Base-by-base conservation (phyloP, 176 grass and related monocot species). In the Ensete ventricosum region DNA sequence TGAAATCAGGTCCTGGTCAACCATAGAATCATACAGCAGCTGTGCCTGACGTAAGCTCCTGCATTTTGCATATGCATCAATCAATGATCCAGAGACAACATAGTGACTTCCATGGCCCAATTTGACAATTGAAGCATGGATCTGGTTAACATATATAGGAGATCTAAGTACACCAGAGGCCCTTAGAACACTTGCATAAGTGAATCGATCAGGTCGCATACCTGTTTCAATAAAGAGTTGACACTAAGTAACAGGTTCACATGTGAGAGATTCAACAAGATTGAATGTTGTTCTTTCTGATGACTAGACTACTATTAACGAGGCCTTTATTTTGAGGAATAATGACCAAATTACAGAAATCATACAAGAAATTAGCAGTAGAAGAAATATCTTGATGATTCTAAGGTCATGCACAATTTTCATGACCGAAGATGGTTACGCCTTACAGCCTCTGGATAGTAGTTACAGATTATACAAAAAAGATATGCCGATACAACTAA, bases 11-110 rank as follows among this genome's bases (percentile, higher is more conserved):
- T 92, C 89, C 73, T 67, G 80, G 64, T 89, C 73, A 66, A 17
- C 48, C 25, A 92, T 84, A 27, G 80, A 84, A 22, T 92, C 76
- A 82, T 89, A 89, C 75, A 92, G 53, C 58, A 22, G 43, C 75
- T 62, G 82, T 21, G 92, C 92, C 11, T 54, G 83, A 17, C 21
- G 74, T 76, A 92, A 80, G n/a, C 83, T 86, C 67, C 48, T 73
- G 77, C 87, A 89, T 87, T 92, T 96, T 70, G 82, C 73, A 73
- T 92, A 89, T 69, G 89, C 75, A 81, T 96, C 84, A 24, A 96
- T 82, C 65, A 96, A 85, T 60, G 92, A 87, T 65, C 82, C 81
- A 58, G 53, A 75, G 52, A 87, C 76, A 48, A 92, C 63, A 29
- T 48, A 81, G 78, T 96, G 78, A 17, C 57, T 67, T 72, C 34